Evolutionary conservation across 2,329 filamentous ascomycete genomes (phyloP).

Genomic region (Penicillium janthinellum): DNA sequence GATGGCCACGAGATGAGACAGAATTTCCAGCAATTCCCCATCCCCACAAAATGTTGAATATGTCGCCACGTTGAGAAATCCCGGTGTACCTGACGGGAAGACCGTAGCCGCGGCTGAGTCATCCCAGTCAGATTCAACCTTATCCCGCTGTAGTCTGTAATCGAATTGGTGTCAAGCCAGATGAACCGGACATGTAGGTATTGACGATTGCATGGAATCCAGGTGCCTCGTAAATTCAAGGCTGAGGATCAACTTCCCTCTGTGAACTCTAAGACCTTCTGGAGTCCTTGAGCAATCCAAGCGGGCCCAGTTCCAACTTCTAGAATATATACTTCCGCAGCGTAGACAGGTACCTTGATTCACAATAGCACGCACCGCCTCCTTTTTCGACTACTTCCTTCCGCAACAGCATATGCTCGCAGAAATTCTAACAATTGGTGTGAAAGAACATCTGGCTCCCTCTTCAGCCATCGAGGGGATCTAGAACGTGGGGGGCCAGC

Average conservation of each 20-base stretch:
- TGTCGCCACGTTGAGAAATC: slow-evolving; percentile 4
- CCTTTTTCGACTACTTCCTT: neutral
- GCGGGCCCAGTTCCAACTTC: too few species aligned
- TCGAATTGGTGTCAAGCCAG: too few species aligned
- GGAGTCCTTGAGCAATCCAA: neutral
- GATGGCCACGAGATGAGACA: neutral
- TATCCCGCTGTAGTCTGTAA: too few species aligned
- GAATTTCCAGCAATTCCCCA: neutral
- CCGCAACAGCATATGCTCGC: neutral
- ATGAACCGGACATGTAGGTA: too few species aligned
- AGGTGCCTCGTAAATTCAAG: neutral
- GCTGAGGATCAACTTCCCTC: neutral
- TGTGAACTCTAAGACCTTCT: neutral
- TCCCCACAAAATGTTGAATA: neutral
- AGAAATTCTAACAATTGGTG: neutral
- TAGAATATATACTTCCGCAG: too few species aligned
- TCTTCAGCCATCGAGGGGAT: neutral
- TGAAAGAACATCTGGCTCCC: neutral
- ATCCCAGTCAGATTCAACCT: neutral
- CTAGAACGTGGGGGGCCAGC: neutral
- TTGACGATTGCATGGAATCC: neutral
- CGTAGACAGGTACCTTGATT: neutral
- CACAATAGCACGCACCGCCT: neutral
- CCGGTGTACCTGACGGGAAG: slow-evolving; percentile 18
- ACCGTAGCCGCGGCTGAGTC: slow-evolving; percentile 11